Evolutionary conservation across 2,329 filamentous ascomycete genomes (phyloP).

Genomic region (Aspergillus neoniger): DNA sequence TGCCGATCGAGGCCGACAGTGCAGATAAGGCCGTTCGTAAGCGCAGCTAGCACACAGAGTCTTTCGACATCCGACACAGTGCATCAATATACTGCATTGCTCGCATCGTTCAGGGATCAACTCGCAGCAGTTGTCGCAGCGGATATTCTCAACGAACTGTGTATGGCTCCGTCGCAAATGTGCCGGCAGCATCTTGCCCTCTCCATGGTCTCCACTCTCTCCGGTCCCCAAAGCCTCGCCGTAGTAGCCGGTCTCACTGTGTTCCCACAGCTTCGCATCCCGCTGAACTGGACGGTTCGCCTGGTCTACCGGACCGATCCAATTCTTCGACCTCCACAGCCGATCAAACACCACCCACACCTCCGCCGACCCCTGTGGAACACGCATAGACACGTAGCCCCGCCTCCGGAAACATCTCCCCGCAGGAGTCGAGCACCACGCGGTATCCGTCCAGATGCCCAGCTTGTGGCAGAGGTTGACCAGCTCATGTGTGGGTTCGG

Average conservation of each 20-base stretch:
- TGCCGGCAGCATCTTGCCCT: conserved; percentile 57
- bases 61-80: conserved; percentile 62
- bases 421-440: conserved; percentile 62
- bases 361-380: conserved; percentile 57
- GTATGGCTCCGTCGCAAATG: conserved; percentile 57
- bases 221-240: conserved; percentile 58
- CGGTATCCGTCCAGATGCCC: conserved; percentile 63
- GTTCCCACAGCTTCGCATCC: conserved; percentile 59
- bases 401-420: conserved; percentile 58
- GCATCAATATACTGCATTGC: conserved; percentile 63
- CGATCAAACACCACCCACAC: conserved; percentile 65
- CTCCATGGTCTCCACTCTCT: conserved; percentile 45
- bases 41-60: conserved; percentile 62
- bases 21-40: conserved; percentile 55
- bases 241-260: conserved; percentile 55
- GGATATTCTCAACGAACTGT: conserved; percentile 55
- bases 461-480: conserved; percentile 61
- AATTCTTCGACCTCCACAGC: conserved; percentile 61
- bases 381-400: conserved; percentile 59
- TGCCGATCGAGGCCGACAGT: conserved; percentile 18
- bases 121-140: conserved; percentile 57
- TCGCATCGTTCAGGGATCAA: conserved; percentile 59
- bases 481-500: conserved; percentile 62
- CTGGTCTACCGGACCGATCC: conserved; percentile 51
- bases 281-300: conserved; percentile 34